A percentile compares a stretch with the other conserved stretches of the same genome.
These are phyloP conservation scores for Polychaeton citri DNA, from an alignment of 2,329 filamentous ascomycete species.

Conservation along the genomic window DNA sequence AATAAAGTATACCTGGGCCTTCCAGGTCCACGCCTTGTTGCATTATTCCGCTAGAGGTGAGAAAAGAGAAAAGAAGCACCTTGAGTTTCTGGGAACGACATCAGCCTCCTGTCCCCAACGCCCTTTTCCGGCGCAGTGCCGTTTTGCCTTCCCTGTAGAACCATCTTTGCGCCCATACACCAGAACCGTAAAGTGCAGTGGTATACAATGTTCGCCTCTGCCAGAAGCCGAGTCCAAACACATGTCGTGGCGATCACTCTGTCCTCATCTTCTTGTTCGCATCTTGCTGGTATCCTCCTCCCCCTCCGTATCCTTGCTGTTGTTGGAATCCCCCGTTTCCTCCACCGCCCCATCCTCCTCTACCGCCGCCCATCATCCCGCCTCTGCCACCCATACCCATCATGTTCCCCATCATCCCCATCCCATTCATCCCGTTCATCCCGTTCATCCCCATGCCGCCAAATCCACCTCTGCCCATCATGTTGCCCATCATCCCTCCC, in stretches of 20 bases:
- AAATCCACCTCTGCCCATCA: conserved; percentile 18
- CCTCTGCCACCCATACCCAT: conserved; percentile 34
- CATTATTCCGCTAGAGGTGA: too few relatives aligned
- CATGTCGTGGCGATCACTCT: neutral
- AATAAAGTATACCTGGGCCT: too few relatives aligned
- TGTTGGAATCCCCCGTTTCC: neutral
- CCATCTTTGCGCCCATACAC: too few relatives aligned
- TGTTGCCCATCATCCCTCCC: conserved; percentile 30
- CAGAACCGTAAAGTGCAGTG: too few relatives aligned
- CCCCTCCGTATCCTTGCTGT: conserved; percentile 41
- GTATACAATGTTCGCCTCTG: too few relatives aligned
- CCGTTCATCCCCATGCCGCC: conserved; percentile 8
- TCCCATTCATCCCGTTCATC: conserved; percentile 19
- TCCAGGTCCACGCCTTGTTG: too few relatives aligned
- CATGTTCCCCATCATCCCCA: conserved; percentile 28
- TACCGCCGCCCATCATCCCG: conserved; percentile 19
- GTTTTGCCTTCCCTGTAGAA: too few relatives aligned
- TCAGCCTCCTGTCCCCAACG: too few relatives aligned
- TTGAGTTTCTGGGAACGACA: too few relatives aligned
- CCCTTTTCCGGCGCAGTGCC: too few relatives aligned
- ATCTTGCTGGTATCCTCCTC: conserved; percentile 37
- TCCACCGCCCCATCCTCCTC: conserved; percentile 1
- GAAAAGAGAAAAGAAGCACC: too few relatives aligned
- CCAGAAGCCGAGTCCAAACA: too few relatives aligned
- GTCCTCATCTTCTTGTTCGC: conserved; percentile 9